A percentile compares a stretch with the other conserved stretches of the same genome.
phyloP scores from a whole-genome alignment of 202 grass and related monocot species.

The Setaria viridis region DNA sequence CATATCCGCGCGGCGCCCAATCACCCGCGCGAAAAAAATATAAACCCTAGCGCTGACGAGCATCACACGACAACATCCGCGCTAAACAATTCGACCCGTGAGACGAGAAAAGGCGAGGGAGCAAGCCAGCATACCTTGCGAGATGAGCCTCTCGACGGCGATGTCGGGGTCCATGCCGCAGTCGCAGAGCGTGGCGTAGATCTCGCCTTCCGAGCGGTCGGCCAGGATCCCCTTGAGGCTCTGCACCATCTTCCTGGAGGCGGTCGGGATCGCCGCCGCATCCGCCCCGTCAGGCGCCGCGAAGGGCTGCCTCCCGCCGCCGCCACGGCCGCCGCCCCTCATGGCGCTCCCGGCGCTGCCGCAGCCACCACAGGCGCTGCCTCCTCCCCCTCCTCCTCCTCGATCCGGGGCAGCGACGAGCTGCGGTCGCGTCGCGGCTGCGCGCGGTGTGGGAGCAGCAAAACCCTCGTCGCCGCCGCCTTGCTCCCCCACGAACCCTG shows the following conservation, averaged over 20 bases:
- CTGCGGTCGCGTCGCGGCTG: constrained; percentile 28
- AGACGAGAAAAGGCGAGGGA: neutral
- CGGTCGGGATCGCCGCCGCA: constrained; percentile 61
- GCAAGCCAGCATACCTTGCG: constrained; percentile 49
- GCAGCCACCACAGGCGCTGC: constrained; percentile 36
- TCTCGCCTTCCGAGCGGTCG: constrained; percentile 75
- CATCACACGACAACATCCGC: neutral
- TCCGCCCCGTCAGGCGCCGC: constrained; percentile 33
- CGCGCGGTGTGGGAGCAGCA: constrained; percentile 24
- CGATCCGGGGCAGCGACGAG: constrained; percentile 45
- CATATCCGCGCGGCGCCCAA: constrained; percentile 9
- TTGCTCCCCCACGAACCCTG: constrained; percentile 15
- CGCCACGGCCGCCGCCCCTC: constrained; percentile 63
- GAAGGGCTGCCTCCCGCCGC: constrained; percentile 36
- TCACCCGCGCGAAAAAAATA: neutral
- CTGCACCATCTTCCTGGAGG: constrained; percentile 74
- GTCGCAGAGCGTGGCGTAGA: constrained; percentile 75
- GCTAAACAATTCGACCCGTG: neutral
- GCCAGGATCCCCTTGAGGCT: constrained; percentile 75
- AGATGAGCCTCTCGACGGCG: constrained; percentile 77
- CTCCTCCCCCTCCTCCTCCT: constrained; percentile 28
- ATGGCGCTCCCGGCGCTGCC: constrained; percentile 46
- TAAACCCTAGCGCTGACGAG: constrained; percentile 46
- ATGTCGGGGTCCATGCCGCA: constrained; percentile 85
- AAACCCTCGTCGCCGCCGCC: constrained; percentile 59